Evolutionary conservation across 2,329 filamentous ascomycete genomes (phyloP).

Genomic region (Diaporthe vaccinii): DNA sequence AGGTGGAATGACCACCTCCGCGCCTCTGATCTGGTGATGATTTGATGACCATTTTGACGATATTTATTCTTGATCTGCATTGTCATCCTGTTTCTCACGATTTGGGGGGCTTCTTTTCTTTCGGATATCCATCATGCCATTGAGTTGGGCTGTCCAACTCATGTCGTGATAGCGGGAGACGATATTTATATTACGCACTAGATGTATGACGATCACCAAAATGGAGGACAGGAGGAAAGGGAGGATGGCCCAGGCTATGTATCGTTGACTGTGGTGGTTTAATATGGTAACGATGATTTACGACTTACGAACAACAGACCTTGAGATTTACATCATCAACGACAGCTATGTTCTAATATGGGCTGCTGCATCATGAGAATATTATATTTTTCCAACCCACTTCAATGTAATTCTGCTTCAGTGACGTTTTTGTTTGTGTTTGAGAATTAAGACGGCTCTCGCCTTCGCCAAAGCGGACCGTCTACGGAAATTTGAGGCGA

Average conservation of each 20-base stretch:
- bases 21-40: conserved; percentile 8
- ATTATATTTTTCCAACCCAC: background rate
- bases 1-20: conserved; percentile 26
- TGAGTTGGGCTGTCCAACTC: conserved; percentile 1
- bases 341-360: conserved; percentile 17
- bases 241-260: background rate
- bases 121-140: conserved; percentile 32
- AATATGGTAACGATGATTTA: conserved; percentile 22
- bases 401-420: background rate
- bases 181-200: conserved; percentile 23
- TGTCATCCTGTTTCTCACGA: background rate
- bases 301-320: conserved; percentile 28
- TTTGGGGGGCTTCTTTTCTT: background rate
- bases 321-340: conserved; percentile 1
- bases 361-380: background rate
- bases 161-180: conserved; percentile 30
- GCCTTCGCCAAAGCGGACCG: too few relatives aligned
- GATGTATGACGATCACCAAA: conserved; percentile 13
- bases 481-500: too few relatives aligned
- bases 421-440: background rate
- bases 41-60: conserved; percentile 30
- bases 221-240: conserved; percentile 4
- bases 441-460: too few relatives aligned
- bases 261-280: conserved; percentile 5
- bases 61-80: background rate